phyloP scores from a whole-genome alignment of 306 rosid genomes.

The Pyrus communis region DNA sequence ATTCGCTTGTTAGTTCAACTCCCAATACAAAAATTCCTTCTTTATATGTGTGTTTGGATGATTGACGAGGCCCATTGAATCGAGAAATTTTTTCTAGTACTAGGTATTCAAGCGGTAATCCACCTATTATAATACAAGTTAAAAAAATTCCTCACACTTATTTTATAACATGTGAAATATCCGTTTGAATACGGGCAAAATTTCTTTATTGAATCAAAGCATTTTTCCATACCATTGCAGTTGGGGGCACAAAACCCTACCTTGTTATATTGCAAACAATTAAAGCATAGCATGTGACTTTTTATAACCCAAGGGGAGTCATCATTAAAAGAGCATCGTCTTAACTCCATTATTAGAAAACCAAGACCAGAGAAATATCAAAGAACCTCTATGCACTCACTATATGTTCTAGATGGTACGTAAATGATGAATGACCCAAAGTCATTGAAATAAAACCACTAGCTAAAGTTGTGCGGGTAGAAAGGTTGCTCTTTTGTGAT shows the following conservation, averaged over 20 bases:
- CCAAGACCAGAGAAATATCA: neutral
- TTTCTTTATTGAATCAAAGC: no score
- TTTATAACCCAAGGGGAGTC: slow-evolving; percentile 14
- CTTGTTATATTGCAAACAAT: neutral
- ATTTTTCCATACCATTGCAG: neutral
- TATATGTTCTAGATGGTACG: neutral
- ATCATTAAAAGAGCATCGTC: slow-evolving; percentile 21
- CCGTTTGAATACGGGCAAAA: no score
- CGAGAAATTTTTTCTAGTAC: no score
- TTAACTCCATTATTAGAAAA: neutral
- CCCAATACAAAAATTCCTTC: no score
- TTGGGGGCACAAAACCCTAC: neutral
- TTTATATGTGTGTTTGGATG: no score
- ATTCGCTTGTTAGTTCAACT: neutral
- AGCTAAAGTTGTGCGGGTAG: neutral
- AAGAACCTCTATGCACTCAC: neutral
- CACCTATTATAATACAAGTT: no score
- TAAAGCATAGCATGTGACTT: slow-evolving; percentile 20
- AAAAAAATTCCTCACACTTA: no score
- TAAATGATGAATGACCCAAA: neutral
- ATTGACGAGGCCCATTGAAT: neutral
- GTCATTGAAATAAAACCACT: neutral
- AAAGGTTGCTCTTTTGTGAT: no score
- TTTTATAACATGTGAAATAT: no score
- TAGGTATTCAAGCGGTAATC: no score